Conservation (phyloP, 352 stramenopile genomes). For the Pythium folliculosum region DNA sequence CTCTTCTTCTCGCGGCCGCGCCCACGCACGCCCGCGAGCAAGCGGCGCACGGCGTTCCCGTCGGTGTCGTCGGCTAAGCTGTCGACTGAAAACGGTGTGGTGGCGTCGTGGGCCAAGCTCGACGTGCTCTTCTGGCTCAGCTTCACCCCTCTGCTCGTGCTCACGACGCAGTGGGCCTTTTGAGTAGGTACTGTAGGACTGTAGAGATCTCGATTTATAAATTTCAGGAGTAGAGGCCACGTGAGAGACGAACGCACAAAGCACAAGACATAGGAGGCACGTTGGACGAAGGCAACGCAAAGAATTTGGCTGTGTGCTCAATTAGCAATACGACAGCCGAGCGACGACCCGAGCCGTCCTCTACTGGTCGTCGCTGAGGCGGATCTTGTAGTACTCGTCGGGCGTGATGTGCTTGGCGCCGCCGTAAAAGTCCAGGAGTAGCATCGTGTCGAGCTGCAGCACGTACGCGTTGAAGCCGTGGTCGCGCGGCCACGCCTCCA, state of each 20-base stretch:
- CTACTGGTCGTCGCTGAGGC: conserved; percentile 30
- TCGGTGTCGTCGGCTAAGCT: neutral
- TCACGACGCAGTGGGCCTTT: conserved; percentile 86
- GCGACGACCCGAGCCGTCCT: neutral
- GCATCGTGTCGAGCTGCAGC: conserved; percentile 57
- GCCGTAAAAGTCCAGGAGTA: conserved; percentile 75
- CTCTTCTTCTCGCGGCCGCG: conserved; percentile 58
- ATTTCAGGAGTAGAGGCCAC: neutral
- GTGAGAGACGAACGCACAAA: neutral
- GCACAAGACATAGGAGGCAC: neutral
- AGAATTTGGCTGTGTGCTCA: too few relatives aligned
- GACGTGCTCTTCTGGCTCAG: conserved; percentile 88
- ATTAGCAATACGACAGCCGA: neutral
- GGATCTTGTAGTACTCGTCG: conserved; percentile 65
- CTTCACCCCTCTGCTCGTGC: conserved; percentile 74
- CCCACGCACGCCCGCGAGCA: conserved; percentile 5
- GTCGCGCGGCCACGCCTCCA: conserved; percentile 59
- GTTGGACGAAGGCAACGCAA: neutral
- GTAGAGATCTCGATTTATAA: neutral
- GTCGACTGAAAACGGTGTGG: conserved; percentile 23
- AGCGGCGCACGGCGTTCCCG: conserved; percentile 9
- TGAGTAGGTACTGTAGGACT: conserved; percentile 25
- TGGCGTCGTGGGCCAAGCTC: conserved; percentile 57
- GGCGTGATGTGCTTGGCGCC: conserved; percentile 62
- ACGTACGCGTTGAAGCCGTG: conserved; percentile 60